These are phyloP conservation scores for Tricholoma sp. DNA, from an alignment of 768 basidiomycete species.

Conservation along the genomic window DNA sequence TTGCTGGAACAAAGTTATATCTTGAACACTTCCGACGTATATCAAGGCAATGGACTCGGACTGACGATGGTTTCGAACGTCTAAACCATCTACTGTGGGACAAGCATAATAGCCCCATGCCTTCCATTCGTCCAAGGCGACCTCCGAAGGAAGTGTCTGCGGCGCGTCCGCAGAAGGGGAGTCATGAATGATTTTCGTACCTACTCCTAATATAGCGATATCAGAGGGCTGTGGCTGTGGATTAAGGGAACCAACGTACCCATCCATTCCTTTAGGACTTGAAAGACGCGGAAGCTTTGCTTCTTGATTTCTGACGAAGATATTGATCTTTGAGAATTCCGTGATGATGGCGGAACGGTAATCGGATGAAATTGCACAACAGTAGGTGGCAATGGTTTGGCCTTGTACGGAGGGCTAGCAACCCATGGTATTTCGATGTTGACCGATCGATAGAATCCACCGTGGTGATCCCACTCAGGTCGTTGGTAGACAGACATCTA, in stretches of 20 bases:
- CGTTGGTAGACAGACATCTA: background rate
- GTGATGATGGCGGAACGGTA: background rate
- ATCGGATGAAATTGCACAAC: conserved; percentile 14
- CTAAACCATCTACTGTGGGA: conserved; percentile 34
- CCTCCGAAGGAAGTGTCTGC: background rate
- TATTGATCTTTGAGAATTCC: background rate
- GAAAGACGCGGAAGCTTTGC: background rate
- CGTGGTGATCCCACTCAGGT: conserved; percentile 16
- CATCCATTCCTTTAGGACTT: background rate
- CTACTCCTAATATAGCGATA: background rate
- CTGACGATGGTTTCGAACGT: conserved; percentile 41
- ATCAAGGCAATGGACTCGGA: conserved; percentile 20
- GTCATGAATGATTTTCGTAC: background rate
- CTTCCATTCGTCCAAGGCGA: conserved; percentile 38
- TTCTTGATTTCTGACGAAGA: background rate
- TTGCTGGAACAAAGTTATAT: conserved; percentile 4
- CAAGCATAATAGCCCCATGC: conserved; percentile 52
- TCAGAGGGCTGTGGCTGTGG: background rate
- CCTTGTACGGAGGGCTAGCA: conserved; percentile 16
- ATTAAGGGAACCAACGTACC: background rate
- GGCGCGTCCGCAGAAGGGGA: background rate
- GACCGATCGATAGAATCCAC: conserved; percentile 25
- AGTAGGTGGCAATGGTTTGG: conserved; percentile 17
- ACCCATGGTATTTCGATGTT: conserved; percentile 21
- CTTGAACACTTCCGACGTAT: background rate